Evolutionary conservation across 2,329 filamentous ascomycete genomes (phyloP), one percentile per base, ranked within the genome.

Genomic region (Fusarium euwallaceae): DNA sequence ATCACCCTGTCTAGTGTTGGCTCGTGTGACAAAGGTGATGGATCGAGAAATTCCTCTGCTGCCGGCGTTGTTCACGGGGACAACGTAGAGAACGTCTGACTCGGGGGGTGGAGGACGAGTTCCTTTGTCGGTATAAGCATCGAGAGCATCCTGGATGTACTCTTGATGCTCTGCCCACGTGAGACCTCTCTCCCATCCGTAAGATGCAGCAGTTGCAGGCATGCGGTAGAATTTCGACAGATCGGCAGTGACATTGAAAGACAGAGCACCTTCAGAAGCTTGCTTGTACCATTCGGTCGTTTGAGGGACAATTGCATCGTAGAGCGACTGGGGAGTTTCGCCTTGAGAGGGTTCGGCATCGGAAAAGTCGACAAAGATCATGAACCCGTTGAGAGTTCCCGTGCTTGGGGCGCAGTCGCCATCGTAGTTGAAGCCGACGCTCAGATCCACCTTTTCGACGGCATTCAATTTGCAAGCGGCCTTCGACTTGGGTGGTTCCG

Each of bases 321-420:
- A 61, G 2, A 83, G 72, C 2, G 62, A 59, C 43, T 80, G 24
- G 0, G 80, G 79, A 0, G 78, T 70, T 17, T 78, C 74, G 4
- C 59, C 70, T 32, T 77, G 71, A n/a, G 64, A 45, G 0, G 72
- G 69, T 11, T 75, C 74, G 4, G 64, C 45, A 14, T 83, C 82
- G 2, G 71, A 65, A 59, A 83, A 84, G 72, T 84, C 82, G 61
- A 84, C 76, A 66, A 84, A 84, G 22, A 84, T 74, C 82, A 84
- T 83, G 65, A 77, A 80, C 12, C 76, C 81, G 10, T 64, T 72
- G 3, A 83, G 70, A 0, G 77, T 78, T 9, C 83, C 83, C 0
- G 74, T 78, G 58, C 78, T 80, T 1, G 82, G 77, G 2, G 80
- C 80, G 61, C 81, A 84, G 61, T 81, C 76, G 53, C 53, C 53